These are phyloP conservation scores for Helianthus tuberosus DNA, from an alignment of 129 eudicot species.

Conservation along the genomic window DNA sequence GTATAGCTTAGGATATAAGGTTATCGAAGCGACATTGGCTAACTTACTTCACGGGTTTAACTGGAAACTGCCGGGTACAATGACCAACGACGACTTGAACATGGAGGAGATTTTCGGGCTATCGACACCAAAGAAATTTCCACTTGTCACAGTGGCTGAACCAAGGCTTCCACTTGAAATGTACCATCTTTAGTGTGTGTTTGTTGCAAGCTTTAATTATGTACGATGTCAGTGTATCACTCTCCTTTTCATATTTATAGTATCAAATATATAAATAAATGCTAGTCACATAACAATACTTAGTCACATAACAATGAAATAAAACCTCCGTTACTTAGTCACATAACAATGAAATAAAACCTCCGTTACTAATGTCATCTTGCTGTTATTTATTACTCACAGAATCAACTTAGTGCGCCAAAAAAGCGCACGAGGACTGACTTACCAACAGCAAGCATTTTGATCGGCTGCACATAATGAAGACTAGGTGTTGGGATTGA, in stretches of 20 bases:
- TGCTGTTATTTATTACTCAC: too few species aligned
- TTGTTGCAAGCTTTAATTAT: slow-evolving; percentile 7
- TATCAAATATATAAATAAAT: background rate
- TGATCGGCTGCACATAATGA: too few species aligned
- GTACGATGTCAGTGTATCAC: background rate
- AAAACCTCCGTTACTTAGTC: too few species aligned
- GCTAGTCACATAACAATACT: too few species aligned
- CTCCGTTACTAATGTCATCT: too few species aligned
- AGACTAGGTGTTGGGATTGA: too few species aligned
- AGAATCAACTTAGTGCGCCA: too few species aligned
- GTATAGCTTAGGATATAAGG: slow-evolving; percentile 42
- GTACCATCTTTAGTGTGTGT: slow-evolving; percentile 21
- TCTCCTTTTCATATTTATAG: background rate
- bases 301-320: too few species aligned
- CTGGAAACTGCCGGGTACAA: slow-evolving; percentile 45
- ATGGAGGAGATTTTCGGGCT: slow-evolving; percentile 64
- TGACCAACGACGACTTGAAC: slow-evolving; percentile 39
- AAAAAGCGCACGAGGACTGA: too few species aligned
- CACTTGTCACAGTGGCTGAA: slow-evolving; percentile 38
- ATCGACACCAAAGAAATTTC: slow-evolving; percentile 55
- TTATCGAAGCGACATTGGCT: slow-evolving; percentile 56
- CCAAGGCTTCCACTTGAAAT: slow-evolving; percentile 50
- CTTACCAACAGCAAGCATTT: too few species aligned
- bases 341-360: too few species aligned
- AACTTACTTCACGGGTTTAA: slow-evolving; percentile 55